Percentiles rank a stretch among this genome's conserved stretches.
Conservation (phyloP, 805 yeast species). For the Blastobotrys muscicola region DNA sequence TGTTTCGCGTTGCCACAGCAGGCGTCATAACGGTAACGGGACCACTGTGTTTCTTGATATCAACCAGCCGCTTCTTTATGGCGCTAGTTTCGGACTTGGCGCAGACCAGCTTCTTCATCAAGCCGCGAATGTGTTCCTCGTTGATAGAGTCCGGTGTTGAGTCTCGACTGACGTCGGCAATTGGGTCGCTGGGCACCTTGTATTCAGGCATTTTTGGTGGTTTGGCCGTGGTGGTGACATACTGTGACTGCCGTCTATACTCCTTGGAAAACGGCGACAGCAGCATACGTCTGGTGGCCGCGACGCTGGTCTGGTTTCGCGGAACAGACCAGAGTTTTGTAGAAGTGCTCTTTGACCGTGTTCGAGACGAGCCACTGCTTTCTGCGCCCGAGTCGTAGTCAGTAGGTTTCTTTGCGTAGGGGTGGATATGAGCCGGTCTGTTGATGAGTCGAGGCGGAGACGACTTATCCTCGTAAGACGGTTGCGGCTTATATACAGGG, state of each 20-base stretch:
- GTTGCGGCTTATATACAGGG: not conserved
- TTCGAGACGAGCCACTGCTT: not conserved
- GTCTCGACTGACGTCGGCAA: conserved; percentile 1
- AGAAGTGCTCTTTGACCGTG: conserved; percentile 14
- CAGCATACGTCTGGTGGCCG: conserved; percentile 15
- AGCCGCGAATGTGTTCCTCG: conserved; percentile 6
- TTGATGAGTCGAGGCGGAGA: conserved; percentile 14
- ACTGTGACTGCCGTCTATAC: conserved; percentile 1
- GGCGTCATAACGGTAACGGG: conserved; percentile 13
- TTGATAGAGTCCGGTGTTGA: conserved; percentile 1
- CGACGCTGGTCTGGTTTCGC: conserved; percentile 6
- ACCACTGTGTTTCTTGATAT: conserved; percentile 5
- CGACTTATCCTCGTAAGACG: not conserved
- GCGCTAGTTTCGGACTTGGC: conserved; percentile 6
- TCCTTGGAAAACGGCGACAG: conserved; percentile 12
- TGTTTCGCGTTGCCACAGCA: conserved; percentile 14
- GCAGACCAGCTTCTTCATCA: conserved; percentile 12
- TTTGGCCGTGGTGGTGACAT: not conserved
- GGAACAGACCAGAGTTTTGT: conserved; percentile 7
- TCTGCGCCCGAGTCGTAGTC: not conserved
- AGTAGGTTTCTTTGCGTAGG: not conserved
- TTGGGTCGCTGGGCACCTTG: not conserved
- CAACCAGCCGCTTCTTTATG: conserved; percentile 5
- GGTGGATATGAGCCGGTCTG: conserved; percentile 12
- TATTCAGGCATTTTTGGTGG: not conserved